Percentiles rank a stretch among this genome's conserved stretches.
phyloP scores from a whole-genome alignment of 2,329 filamentous ascomycete genomes.

The Pestalotiopsis fici region DNA sequence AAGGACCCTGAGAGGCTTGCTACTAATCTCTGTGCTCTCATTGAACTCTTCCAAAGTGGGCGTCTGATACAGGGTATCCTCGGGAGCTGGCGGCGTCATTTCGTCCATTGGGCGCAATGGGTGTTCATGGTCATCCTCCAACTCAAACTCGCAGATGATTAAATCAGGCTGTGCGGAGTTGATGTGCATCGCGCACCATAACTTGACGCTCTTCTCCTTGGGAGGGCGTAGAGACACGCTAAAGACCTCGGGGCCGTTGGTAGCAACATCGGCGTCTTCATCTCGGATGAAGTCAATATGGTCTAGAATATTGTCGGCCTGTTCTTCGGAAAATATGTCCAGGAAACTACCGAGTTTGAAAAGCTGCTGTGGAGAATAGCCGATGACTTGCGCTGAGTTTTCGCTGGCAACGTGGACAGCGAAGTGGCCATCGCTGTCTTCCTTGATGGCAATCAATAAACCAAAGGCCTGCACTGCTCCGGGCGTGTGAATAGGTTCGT shows the following conservation, averaged over 20 bases:
- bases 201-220: constrained; percentile 58
- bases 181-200: constrained; percentile 88
- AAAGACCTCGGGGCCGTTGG: constrained; percentile 85
- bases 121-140: constrained; percentile 73
- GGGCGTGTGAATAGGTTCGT: constrained; percentile 87
- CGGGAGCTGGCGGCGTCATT: constrained; percentile 60
- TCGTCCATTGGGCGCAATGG: constrained; percentile 68
- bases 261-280: constrained; percentile 72
- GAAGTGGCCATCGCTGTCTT: constrained; percentile 68
- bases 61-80: constrained; percentile 72
- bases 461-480: constrained; percentile 83
- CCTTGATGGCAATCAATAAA: constrained; percentile 71
- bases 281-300: constrained; percentile 88
- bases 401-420: constrained; percentile 77
- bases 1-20: constrained; percentile 76
- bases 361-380: constrained; percentile 74
- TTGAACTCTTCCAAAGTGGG: constrained; percentile 74
- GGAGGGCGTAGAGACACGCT: constrained; percentile 70
- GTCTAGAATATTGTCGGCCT: constrained; percentile 80
- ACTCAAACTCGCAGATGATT: constrained; percentile 85
- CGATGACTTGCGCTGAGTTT: constrained; percentile 74
- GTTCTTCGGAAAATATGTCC: constrained; percentile 83
- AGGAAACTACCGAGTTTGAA: constrained; percentile 76
- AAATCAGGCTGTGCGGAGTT: constrained; percentile 68
- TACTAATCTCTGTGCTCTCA: constrained; percentile 74